phyloP scores from a whole-genome alignment of 106 monocot genomes.

The Iris macrosiphon region DNA sequence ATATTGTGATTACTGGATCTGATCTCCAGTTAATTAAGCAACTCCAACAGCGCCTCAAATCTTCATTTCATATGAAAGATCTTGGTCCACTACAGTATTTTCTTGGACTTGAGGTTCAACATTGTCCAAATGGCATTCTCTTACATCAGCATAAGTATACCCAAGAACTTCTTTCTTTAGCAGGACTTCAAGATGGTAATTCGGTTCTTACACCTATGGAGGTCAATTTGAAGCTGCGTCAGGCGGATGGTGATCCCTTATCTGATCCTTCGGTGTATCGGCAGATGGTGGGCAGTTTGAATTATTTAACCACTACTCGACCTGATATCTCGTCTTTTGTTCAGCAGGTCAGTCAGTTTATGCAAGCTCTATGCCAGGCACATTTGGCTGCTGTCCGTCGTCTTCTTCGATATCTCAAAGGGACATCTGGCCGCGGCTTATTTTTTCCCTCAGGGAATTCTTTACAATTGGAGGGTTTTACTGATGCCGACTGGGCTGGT shows the following conservation, averaged over 20 bases:
- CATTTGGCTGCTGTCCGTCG: conserved; percentile 1
- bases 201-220: no score
- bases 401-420: neutral
- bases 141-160: no score
- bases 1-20: neutral
- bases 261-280: neutral
- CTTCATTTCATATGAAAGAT: conserved; percentile 13
- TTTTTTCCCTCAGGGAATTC: conserved; percentile 1
- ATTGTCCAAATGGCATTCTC: neutral
- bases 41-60: neutral
- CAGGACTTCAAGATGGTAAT: no score
- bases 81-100: conserved; percentile 11
- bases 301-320: no score
- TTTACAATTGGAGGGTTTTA: neutral
- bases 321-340: neutral
- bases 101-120: neutral
- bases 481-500: conserved; percentile 3
- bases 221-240: conserved; percentile 1
- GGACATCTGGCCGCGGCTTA: neutral
- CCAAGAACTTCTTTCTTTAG: no score
- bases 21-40: neutral
- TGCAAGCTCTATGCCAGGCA: no score
- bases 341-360: conserved; percentile 6
- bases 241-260: neutral
- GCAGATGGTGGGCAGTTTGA: neutral